Base-by-base conservation (phyloP, 164 flowering plant species). In the Amborella trichopoda region DNA sequence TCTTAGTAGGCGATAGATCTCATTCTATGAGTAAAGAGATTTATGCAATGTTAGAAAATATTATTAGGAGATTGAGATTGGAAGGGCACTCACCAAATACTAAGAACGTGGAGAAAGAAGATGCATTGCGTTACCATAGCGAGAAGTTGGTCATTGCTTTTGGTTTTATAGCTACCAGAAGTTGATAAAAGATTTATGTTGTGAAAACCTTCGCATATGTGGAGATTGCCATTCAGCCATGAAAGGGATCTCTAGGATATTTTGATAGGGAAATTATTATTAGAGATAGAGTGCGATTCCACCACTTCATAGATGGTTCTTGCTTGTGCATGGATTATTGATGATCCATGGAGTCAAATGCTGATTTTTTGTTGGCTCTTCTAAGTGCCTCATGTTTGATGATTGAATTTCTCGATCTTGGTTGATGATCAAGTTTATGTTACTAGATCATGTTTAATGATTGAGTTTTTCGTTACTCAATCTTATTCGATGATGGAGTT, bases 301-400 rank as follows among this genome's bases (percentile, higher is more conserved):
- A 71, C 46, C 69, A 59, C 38, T 71, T 70, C 23, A 21, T 39
- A 14, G 52, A 61, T 38, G 72, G 72, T n/a, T 50, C 39, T 17
- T 71, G 69, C 52, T 71, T 72, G 9, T 71, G 75, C 40, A 63
- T 63, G 32, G 75, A 70, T 53, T 70, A 67, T 22, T 70, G 75
- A 72, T 70, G 48, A 61, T n/a, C n/a, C n/a, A n/a, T n/a, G n/a
- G n/a, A n/a, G n/a, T n/a, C n/a, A n/a, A n/a, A n/a, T n/a, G n/a
- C n/a, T n/a, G n/a, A n/a, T n/a, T n/a, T n/a, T n/a, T n/a, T n/a
- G n/a, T n/a, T n/a, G n/a, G n/a, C n/a, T n/a, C n/a, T n/a, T n/a
- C n/a, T n/a, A n/a, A n/a, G n/a, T n/a, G n/a, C n/a, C n/a, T n/a
- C n/a, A n/a, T n/a, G n/a, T n/a, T n/a, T n/a, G n/a, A n/a, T n/a